These are phyloP conservation scores for Penicillium sp. DNA, from an alignment of 2,329 filamentous ascomycete species.

Conservation along the genomic window DNA sequence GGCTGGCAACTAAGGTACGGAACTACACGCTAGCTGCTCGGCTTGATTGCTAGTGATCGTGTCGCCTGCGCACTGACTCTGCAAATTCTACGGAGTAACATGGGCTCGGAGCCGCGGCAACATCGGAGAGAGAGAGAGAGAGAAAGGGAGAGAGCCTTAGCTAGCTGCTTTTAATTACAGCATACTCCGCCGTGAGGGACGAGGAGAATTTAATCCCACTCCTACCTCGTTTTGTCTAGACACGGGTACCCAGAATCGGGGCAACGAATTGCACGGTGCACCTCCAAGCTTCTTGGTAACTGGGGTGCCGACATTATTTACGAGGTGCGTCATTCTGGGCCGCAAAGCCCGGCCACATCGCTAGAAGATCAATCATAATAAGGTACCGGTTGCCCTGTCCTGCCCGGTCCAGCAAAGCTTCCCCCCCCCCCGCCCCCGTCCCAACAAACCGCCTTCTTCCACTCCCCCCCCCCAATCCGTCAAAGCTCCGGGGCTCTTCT, in stretches of 20 bases:
- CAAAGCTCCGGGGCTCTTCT: constrained; percentile 11
- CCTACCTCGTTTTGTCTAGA: not conserved
- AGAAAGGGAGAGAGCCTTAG: not conserved
- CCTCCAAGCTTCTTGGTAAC: not conserved
- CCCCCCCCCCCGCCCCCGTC: too few relatives aligned
- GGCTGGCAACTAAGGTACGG: not conserved
- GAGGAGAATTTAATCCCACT: not conserved
- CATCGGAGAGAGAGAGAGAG: not conserved
- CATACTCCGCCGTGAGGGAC: too few relatives aligned
- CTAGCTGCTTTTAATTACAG: not conserved
- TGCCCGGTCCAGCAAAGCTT: too few relatives aligned
- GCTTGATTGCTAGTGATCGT: not conserved
- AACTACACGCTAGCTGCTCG: constrained; percentile 1
- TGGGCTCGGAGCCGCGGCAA: not conserved
- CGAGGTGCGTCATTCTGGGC: constrained; percentile 22
- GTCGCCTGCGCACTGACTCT: not conserved
- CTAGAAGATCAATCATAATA: too few relatives aligned
- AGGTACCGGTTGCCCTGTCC: too few relatives aligned
- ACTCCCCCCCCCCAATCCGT: not conserved
- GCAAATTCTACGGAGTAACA: not conserved
- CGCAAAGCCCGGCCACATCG: constrained; percentile 22
- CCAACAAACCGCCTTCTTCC: too few relatives aligned
- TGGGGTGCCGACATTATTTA: constrained; percentile 20
- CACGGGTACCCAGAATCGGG: not conserved
- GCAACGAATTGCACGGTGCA: not conserved